These are phyloP conservation scores for Bacterosira constricta DNA, from an alignment of 108 stramenopile species.

Conservation along the genomic window DNA sequence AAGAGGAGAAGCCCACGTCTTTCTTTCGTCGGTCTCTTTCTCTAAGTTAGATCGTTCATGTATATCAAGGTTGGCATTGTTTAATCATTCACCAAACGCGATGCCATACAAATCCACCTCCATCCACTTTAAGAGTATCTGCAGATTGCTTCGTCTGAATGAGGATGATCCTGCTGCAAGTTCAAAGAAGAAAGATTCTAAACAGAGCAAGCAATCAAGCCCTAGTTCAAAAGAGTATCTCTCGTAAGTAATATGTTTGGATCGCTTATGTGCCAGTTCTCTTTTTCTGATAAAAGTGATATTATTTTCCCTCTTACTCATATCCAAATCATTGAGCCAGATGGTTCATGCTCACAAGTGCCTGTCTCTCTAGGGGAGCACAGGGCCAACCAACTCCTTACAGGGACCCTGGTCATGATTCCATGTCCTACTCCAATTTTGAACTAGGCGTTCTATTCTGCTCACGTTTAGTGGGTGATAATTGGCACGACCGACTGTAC, in stretches of 20 bases:
- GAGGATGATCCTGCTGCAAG: slow-evolving; percentile 8
- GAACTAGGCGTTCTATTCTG: slow-evolving; percentile 83
- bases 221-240: slow-evolving; percentile 48
- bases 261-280: no score
- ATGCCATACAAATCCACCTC: slow-evolving; percentile 24
- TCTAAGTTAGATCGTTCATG: slow-evolving; percentile 56
- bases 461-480: slow-evolving; percentile 53
- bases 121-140: slow-evolving; percentile 78
- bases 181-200: neutral
- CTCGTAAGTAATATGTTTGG: no score
- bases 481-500: slow-evolving; percentile 59
- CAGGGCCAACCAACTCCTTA: slow-evolving; percentile 60
- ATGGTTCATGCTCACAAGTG: slow-evolving; percentile 84
- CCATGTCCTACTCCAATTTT: slow-evolving; percentile 75
- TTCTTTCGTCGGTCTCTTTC: slow-evolving; percentile 71
- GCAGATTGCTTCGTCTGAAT: slow-evolving; percentile 58
- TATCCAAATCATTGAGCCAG: no score
- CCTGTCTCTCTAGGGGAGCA: slow-evolving; percentile 80
- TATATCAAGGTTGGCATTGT: slow-evolving; percentile 67
- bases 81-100: slow-evolving; percentile 39
- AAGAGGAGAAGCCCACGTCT: slow-evolving; percentile 47
- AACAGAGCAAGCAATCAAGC: neutral
- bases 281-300: no score
- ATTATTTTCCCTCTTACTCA: no score
- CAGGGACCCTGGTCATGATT: slow-evolving; percentile 28